These are phyloP conservation scores for Trichosanthes truncata DNA, from an alignment of 306 rosid species.

Conservation along the genomic window DNA sequence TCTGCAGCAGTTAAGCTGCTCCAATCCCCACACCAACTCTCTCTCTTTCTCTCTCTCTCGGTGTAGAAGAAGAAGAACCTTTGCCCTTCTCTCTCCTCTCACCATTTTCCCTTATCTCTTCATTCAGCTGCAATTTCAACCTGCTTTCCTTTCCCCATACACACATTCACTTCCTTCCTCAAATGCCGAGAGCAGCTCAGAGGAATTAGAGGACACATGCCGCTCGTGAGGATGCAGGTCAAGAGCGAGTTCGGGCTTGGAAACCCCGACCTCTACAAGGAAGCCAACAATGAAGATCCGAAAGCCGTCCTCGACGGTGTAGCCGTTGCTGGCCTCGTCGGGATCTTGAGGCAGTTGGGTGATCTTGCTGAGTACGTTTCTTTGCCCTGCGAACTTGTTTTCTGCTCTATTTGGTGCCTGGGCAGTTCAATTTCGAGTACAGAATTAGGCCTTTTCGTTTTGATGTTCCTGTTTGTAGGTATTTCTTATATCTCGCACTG, in stretches of 20 bases:
- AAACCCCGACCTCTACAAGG: slow-evolving; percentile 55
- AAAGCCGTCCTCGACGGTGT: slow-evolving; percentile 82
- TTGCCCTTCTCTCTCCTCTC: not conserved
- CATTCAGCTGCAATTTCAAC: not conserved
- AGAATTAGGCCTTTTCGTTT: not conserved
- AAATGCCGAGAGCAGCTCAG: not conserved
- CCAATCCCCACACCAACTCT: slow-evolving; percentile 9
- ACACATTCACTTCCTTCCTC: not conserved
- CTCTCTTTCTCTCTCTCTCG: not conserved
- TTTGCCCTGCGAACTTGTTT: not conserved
- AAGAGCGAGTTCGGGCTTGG: slow-evolving; percentile 66
- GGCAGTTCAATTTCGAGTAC: not conserved
- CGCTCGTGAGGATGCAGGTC: slow-evolving; percentile 68
- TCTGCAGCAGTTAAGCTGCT: slow-evolving; percentile 1
- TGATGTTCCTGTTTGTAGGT: not conserved
- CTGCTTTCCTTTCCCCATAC: not conserved
- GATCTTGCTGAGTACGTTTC: slow-evolving; percentile 92
- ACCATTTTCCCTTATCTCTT: not conserved
- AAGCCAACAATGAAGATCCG: slow-evolving; percentile 66
- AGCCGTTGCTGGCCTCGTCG: slow-evolving; percentile 92
- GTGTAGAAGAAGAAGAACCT: too few relatives aligned
- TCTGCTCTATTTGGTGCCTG: not conserved
- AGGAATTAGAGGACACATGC: slow-evolving; percentile 39
- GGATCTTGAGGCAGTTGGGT: slow-evolving; percentile 95
- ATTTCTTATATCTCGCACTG: not conserved